Base-by-base conservation (phyloP, 148 eudicot genomes). In the Rheum nobile region DNA sequence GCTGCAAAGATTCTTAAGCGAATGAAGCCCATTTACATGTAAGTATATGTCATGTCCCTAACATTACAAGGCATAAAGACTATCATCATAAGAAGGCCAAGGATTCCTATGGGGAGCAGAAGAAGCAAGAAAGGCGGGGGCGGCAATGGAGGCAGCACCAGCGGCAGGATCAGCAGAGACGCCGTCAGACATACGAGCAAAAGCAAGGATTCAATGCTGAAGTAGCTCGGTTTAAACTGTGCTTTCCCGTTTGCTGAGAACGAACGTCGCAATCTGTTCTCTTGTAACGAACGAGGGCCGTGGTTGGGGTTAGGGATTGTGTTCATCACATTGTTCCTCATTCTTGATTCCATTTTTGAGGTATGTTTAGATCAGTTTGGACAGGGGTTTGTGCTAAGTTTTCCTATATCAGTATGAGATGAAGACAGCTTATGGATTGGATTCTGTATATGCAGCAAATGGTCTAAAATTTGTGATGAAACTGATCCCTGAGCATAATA, bases 81-180 rank as follows among this genome's bases (percentile, higher is more conserved):
- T 80, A 93, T 75, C 67, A 87, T 74, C 85, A 90, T 76, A 32
- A 93, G 92, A 31, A 93, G 37, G 0, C 73, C 90, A 48, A 89
- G 80, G 4, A 93, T 89, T 76, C 84, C 86, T 26, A 93, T 87
- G 2, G 98, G 96, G 21, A 93, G 80, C 75, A 93, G 54, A 14
- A 93, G 86, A 78, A 93, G 86, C 96, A 91, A 77, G 19, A 82
- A 86, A 0, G 98, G 98, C 0, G 98, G 98, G 0, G 98, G 98
- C 0, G 98, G 98, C 83, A 93, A 76, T 57, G 98, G 94, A 10
- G 98, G 98, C 0, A 93, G 86, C 50, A 93, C 77, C 48, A 93
- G 73, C 1, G 98, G 98, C 47, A 93, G 82, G 0, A 93, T 81
- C 75, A 93, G 79, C 63, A 93, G 76, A 29, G 94, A 87, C 11